Evolutionary conservation across 805 yeast genomes (phyloP).

Genomic region (Saccharomycopsis babjevae): DNA sequence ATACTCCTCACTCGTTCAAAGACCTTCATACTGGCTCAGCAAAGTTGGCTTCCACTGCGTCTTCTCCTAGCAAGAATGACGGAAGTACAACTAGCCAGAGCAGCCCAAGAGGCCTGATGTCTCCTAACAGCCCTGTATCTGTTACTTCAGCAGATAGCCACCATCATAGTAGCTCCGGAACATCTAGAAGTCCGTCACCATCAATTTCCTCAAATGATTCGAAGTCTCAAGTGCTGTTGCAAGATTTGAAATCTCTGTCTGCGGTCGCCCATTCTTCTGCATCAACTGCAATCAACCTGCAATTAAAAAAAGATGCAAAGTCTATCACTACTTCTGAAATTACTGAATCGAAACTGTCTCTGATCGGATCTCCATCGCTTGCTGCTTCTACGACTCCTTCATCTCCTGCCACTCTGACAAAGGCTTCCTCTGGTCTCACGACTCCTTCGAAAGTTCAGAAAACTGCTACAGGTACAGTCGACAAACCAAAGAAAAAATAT

Average conservation of each 20-base stretch:
- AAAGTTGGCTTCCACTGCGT: not conserved
- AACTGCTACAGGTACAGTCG: not conserved
- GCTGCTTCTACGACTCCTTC: not conserved
- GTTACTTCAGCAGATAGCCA: not conserved
- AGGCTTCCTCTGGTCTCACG: not conserved
- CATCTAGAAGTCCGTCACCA: not conserved
- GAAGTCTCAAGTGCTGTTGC: not conserved
- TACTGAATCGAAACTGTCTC: not conserved
- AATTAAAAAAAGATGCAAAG: too few species aligned
- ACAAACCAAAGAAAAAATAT: conserved; percentile 14
- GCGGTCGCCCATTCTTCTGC: too few species aligned
- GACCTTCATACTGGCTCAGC: not conserved
- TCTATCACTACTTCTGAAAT: not conserved
- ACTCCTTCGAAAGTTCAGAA: not conserved
- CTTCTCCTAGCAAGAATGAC: not conserved
- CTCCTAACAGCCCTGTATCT: not conserved
- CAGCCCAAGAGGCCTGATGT: not conserved
- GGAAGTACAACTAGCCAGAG: not conserved
- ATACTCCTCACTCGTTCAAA: not conserved
- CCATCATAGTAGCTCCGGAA: not conserved
- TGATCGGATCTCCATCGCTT: not conserved
- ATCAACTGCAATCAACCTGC: too few species aligned
- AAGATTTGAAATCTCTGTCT: not conserved
- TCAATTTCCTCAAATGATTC: not conserved
- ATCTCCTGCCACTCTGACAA: not conserved